A percentile compares a stretch with the other conserved stretches of the same genome.
Conservation (phyloP, 2,329 filamentous ascomycete species). For the Cladobotryum protrusum region DNA sequence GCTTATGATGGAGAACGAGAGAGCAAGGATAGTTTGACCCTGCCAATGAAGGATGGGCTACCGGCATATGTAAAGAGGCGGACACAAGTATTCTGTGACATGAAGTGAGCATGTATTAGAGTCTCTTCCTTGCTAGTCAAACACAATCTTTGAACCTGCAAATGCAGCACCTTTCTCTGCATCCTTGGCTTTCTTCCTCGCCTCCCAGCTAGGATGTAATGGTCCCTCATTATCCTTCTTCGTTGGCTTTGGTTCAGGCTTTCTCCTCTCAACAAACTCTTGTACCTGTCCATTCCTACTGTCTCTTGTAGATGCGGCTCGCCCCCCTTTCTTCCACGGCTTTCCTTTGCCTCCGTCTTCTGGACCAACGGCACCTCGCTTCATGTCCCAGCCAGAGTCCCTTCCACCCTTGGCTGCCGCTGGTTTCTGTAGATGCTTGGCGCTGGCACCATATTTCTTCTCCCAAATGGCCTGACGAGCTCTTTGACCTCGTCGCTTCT, state of each 20-base stretch:
- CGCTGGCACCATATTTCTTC: slow-evolving; percentile 68
- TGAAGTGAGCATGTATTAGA: too few species aligned
- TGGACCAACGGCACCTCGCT: slow-evolving; percentile 47
- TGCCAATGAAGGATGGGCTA: too few species aligned
- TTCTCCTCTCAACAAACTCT: slow-evolving; percentile 2
- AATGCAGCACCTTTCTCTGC: slow-evolving; percentile 16
- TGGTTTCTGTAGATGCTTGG: slow-evolving; percentile 55
- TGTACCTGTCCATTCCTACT: slow-evolving; percentile 3
- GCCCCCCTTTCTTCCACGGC: slow-evolving; percentile 49
- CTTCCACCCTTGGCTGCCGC: slow-evolving; percentile 26
- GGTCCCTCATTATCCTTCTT: slow-evolving; percentile 44
- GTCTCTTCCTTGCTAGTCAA: slow-evolving; percentile 14
- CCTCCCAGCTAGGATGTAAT: slow-evolving; percentile 41
- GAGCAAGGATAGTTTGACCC: too few species aligned
- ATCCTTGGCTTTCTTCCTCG: slow-evolving; percentile 19
- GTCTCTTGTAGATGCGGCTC: slow-evolving; percentile 15
- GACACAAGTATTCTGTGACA: too few species aligned
- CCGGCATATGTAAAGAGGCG: too few species aligned
- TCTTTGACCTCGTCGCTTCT: slow-evolving; percentile 73
- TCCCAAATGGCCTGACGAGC: slow-evolving; percentile 75
- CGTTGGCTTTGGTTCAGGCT: slow-evolving; percentile 24
- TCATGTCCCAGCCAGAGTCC: slow-evolving; percentile 53
- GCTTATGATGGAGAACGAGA: too few species aligned
- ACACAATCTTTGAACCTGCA: slow-evolving; percentile 19
- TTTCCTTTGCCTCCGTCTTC: slow-evolving; percentile 31